Conservation (phyloP, 371 early-diverging fungal species). For the Mucor saturninus region DNA sequence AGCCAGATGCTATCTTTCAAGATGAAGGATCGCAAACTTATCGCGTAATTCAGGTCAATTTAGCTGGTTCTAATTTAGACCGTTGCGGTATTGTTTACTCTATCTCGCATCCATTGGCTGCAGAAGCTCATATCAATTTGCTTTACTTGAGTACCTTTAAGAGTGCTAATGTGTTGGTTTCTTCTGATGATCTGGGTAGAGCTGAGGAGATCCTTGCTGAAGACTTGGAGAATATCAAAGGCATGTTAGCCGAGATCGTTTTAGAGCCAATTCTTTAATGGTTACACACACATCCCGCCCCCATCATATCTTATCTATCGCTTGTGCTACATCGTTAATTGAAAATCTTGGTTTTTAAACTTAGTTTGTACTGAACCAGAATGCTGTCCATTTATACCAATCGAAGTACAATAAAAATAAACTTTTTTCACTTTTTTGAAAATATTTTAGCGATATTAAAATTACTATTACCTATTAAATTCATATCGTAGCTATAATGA, state of each 20-base stretch:
- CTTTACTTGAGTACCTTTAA: conserved; percentile 73
- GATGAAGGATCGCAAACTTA: conserved; percentile 61
- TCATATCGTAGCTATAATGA: too few relatives aligned
- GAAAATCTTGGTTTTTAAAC: background rate
- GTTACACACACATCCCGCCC: background rate
- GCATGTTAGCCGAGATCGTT: conserved; percentile 39
- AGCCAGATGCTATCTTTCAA: conserved; percentile 63
- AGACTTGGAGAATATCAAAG: conserved; percentile 39
- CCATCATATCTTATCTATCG: background rate
- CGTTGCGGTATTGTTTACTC: conserved; percentile 77
- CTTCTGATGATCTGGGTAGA: conserved; percentile 44
- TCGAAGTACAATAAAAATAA: too few relatives aligned
- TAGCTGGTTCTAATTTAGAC: conserved; percentile 66
- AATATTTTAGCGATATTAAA: too few relatives aligned
- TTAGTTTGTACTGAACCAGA: background rate
- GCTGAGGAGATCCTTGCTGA: conserved; percentile 41
- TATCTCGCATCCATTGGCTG: conserved; percentile 71
- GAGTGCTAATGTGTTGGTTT: conserved; percentile 71
- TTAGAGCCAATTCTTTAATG: conserved; percentile 34
- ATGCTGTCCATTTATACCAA: too few relatives aligned
- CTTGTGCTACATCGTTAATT: background rate
- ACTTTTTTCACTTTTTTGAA: too few relatives aligned
- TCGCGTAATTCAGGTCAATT: conserved; percentile 74
- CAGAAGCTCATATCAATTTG: conserved; percentile 66
- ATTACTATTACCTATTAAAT: too few relatives aligned